Evolutionary conservation across 495 filamentous ascomycete species (phyloP).

Genomic region (Penicillium verhagenii): DNA sequence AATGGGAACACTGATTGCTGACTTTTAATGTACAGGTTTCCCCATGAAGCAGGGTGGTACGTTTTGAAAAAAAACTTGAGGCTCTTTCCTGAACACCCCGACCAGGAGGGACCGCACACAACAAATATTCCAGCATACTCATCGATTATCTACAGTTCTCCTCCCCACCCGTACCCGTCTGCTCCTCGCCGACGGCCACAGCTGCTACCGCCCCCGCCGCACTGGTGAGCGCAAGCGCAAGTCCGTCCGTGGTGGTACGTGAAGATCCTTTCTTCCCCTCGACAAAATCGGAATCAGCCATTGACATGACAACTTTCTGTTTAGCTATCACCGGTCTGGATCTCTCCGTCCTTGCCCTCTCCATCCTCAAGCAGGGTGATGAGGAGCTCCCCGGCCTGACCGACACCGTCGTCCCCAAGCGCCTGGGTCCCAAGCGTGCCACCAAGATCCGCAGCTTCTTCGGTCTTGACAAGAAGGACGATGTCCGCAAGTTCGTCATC

Average conservation of each 20-base stretch:
- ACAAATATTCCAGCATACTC: constrained; percentile 23
- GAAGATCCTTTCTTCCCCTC: not conserved
- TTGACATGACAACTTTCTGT: constrained; percentile 5
- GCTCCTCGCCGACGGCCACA: constrained; percentile 79
- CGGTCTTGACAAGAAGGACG: constrained; percentile 98
- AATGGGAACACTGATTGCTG: constrained; percentile 21
- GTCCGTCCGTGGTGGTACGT: constrained; percentile 83
- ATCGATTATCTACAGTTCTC: constrained; percentile 52
- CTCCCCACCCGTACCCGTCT: constrained; percentile 97
- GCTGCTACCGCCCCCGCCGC: constrained; percentile 96
- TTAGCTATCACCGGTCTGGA: constrained; percentile 86
- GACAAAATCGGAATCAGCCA: constrained; percentile 7
- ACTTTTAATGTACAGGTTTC: constrained; percentile 60
- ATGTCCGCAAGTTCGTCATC: constrained; percentile 99
- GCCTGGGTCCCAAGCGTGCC: constrained; percentile 96
- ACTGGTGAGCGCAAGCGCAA: constrained; percentile 99
- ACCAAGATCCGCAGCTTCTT: constrained; percentile 99
- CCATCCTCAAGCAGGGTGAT: constrained; percentile 97
- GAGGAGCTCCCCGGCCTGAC: constrained; percentile 89
- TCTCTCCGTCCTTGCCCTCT: constrained; percentile 86
- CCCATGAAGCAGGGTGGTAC: constrained; percentile 98
- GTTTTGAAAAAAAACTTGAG: constrained; percentile 22
- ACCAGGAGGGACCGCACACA: constrained; percentile 12
- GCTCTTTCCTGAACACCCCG: constrained; percentile 10
- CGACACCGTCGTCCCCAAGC: constrained; percentile 95